phyloP scores from a whole-genome alignment of 768 basidiomycete genomes.

The Mrakia hoshinonis region DNA sequence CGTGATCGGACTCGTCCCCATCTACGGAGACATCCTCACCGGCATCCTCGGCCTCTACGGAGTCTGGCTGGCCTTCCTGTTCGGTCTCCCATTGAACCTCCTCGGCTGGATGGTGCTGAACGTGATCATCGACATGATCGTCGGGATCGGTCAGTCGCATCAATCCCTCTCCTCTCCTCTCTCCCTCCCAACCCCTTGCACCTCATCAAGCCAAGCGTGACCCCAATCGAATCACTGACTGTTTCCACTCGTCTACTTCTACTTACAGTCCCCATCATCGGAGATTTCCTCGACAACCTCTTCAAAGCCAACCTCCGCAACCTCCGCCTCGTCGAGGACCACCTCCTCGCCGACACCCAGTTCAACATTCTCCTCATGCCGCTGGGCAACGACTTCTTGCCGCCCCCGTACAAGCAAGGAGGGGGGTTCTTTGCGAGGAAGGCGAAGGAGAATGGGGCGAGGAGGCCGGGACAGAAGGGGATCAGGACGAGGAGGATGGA shows the following conservation, averaged over 20 bases:
- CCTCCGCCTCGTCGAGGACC: constrained; percentile 30
- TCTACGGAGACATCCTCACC: constrained; percentile 39
- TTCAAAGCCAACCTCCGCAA: constrained; percentile 41
- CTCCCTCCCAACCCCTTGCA: constrained; percentile 22
- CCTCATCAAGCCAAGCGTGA: background rate
- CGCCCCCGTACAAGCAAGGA: constrained; percentile 31
- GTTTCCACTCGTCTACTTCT: constrained; percentile 34
- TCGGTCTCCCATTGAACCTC: constrained; percentile 34
- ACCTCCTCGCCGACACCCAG: constrained; percentile 33
- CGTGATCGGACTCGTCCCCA: constrained; percentile 38
- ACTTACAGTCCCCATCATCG: constrained; percentile 38
- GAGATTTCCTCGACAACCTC: constrained; percentile 40
- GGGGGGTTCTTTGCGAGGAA: constrained; percentile 10
- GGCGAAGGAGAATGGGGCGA: background rate
- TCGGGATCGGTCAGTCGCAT: too few relatives aligned
- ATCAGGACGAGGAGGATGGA: constrained; percentile 18
- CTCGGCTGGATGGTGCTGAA: constrained; percentile 33
- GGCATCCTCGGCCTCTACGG: constrained; percentile 40
- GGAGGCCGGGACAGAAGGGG: constrained; percentile 9
- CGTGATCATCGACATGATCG: background rate
- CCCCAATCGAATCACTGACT: background rate
- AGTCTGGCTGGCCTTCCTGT: constrained; percentile 39
- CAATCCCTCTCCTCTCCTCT: constrained; percentile 14
- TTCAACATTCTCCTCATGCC: constrained; percentile 42
- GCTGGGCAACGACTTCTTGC: constrained; percentile 33